Evolutionary conservation across 305 asterid species (phyloP).

Genomic region (Rubia tinctorum): DNA sequence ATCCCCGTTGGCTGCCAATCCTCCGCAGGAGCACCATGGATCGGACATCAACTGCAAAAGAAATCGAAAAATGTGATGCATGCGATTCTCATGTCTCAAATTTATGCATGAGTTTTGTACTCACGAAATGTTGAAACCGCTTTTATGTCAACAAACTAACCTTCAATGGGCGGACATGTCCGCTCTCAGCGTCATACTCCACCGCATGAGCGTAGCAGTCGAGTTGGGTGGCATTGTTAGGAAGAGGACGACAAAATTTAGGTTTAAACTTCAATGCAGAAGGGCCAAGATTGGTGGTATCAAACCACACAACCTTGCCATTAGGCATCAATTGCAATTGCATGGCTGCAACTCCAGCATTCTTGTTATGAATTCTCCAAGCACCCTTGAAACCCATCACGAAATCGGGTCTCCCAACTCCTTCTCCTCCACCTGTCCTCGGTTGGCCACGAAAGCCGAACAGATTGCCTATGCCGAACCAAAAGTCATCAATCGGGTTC

Average conservation of each 20-base stretch:
- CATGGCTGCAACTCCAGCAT: constrained; percentile 81
- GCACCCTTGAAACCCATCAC: constrained; percentile 29
- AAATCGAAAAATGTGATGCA: not conserved
- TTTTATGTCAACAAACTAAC: constrained; percentile 23
- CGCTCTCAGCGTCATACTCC: constrained; percentile 56
- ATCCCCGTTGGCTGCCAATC: constrained; percentile 50
- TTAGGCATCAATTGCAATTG: constrained; percentile 80
- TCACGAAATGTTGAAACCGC: not conserved
- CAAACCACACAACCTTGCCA: constrained; percentile 68
- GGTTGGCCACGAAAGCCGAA: not conserved
- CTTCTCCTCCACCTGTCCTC: not conserved
- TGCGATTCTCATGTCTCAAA: not conserved
- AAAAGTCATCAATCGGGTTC: not conserved
- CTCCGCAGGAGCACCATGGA: constrained; percentile 96
- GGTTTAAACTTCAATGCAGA: constrained; percentile 45
- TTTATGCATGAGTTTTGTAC: no score
- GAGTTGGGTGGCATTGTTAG: constrained; percentile 18
- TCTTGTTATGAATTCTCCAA: constrained; percentile 47
- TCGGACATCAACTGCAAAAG: constrained; percentile 42
- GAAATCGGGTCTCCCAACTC: constrained; percentile 16
- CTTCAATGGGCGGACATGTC: constrained; percentile 48
- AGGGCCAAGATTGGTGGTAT: constrained; percentile 72
- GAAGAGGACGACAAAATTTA: constrained; percentile 34
- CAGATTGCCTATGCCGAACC: not conserved
- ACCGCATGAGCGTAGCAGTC: constrained; percentile 86